Evolutionary conservation across 1,139 yeast genomes (phyloP).

Genomic region (Protomyces pachydermus): DNA sequence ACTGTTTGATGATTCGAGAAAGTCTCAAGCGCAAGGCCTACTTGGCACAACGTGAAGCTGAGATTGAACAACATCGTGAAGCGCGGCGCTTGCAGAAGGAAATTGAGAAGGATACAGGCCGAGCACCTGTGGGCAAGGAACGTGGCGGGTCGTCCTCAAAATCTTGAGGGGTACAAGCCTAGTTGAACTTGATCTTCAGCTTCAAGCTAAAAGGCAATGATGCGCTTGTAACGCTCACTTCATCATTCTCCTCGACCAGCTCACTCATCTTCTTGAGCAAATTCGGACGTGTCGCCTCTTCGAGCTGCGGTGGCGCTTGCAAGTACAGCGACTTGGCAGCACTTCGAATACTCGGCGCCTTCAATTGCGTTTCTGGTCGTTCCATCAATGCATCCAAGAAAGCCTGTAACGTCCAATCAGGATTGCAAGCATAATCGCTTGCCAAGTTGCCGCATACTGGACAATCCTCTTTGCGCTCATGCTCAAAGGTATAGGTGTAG

Average conservation of each 20-base stretch:
- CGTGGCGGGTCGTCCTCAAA: too few relatives aligned
- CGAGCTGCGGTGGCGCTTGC: slow-evolving; percentile 50
- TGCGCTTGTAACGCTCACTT: slow-evolving; percentile 56
- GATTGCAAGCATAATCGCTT: slow-evolving; percentile 37
- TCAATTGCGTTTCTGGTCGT: slow-evolving; percentile 42
- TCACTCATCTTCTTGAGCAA: slow-evolving; percentile 41
- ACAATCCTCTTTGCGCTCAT: slow-evolving; percentile 57
- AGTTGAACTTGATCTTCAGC: not conserved
- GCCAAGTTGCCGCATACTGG: slow-evolving; percentile 64
- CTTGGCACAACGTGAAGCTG: not conserved
- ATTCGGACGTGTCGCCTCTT: slow-evolving; percentile 49
- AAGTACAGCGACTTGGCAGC: slow-evolving; percentile 47
- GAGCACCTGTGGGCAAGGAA: not conserved
- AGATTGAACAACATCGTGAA: not conserved
- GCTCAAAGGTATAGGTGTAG: slow-evolving; percentile 66
- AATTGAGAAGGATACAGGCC: not conserved
- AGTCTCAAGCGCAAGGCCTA: not conserved
- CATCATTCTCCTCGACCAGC: slow-evolving; percentile 47
- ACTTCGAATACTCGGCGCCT: slow-evolving; percentile 51
- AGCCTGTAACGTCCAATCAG: slow-evolving; percentile 48
- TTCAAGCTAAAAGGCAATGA: slow-evolving; percentile 45
- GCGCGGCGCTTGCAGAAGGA: not conserved
- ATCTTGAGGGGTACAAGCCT: not conserved
- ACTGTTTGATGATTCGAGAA: not conserved
- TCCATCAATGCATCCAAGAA: slow-evolving; percentile 45